Percentiles rank a stretch among this genome's conserved stretches.
Conservation (phyloP, 805 yeast genomes). For the Ogataea salicorniae region DNA sequence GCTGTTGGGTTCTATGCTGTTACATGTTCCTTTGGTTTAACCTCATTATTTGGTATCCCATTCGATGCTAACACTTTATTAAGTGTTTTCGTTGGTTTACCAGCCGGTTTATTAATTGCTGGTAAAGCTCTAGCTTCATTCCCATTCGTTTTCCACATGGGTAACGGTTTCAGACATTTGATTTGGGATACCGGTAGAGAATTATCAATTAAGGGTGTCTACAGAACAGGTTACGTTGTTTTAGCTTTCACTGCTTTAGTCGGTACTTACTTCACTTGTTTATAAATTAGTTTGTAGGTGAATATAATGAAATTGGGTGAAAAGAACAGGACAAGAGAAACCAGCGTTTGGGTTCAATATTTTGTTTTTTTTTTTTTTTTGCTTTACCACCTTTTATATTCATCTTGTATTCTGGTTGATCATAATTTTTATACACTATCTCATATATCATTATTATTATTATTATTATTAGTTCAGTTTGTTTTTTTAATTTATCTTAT, state of each 20-base stretch:
- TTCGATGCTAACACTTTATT: constrained; percentile 51
- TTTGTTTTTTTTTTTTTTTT: no score
- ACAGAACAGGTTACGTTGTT: constrained; percentile 85
- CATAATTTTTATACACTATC: no score
- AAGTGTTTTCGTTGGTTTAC: constrained; percentile 54
- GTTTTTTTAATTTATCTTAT: neutral
- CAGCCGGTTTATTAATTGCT: constrained; percentile 53
- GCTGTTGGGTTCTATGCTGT: constrained; percentile 76
- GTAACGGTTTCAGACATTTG: constrained; percentile 89
- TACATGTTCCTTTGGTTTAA: constrained; percentile 68
- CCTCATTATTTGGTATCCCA: constrained; percentile 57
- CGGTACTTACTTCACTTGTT: constrained; percentile 54
- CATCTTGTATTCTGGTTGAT: no score
- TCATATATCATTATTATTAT: no score
- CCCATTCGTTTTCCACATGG: constrained; percentile 83
- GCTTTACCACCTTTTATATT: no score
- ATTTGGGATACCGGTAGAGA: constrained; percentile 87
- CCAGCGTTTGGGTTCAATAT: no score
- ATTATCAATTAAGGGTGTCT: constrained; percentile 79
- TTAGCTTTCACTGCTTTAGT: constrained; percentile 56
- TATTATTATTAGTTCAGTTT: neutral
- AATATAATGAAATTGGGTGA: no score
- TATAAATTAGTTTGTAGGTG: constrained; percentile 15
- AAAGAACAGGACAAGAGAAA: no score
- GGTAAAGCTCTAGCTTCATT: constrained; percentile 68